A percentile compares a stretch with the other conserved stretches of the same genome.
phyloP scores from a whole-genome alignment of 306 rosid species.

The Vigna reflexopilosa region DNA sequence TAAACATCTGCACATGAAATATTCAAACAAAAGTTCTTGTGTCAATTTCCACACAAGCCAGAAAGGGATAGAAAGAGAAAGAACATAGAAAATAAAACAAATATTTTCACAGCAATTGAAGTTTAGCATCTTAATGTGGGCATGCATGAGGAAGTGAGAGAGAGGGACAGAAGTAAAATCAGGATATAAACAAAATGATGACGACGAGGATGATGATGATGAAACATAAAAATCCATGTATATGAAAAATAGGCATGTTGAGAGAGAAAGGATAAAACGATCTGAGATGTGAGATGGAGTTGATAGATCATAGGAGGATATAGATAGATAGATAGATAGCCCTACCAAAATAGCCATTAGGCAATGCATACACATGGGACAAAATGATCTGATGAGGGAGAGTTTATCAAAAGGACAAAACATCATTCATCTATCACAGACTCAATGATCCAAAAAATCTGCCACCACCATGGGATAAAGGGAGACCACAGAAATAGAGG shows the following conservation, averaged over 20 bases:
- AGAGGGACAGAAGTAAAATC: not conserved
- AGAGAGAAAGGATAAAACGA: conserved; percentile 37
- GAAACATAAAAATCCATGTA: too few species aligned
- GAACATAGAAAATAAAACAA: not conserved
- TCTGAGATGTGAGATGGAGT: conserved; percentile 11
- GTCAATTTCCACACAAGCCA: not conserved
- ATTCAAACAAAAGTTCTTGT: not conserved
- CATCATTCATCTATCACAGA: conserved; percentile 36
- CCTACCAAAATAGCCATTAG: conserved; percentile 31
- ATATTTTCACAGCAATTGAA: not conserved
- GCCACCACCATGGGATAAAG: conserved; percentile 42
- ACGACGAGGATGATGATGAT: not conserved
- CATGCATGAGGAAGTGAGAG: not conserved
- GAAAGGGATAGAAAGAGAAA: conserved; percentile 13
- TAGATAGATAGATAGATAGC: conserved; percentile 21
- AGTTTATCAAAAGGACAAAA: conserved; percentile 43
- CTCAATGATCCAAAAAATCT: conserved; percentile 33
- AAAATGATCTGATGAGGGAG: conserved; percentile 32
- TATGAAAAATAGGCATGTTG: not conserved
- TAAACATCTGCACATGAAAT: not conserved
- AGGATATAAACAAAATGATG: not conserved
- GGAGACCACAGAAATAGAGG: conserved; percentile 50
- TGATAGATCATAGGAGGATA: not conserved
- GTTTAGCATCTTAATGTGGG: not conserved
- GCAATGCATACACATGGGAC: conserved; percentile 36